These are phyloP conservation scores for Volvox africanus DNA, from an alignment of 139 green algal genomes.

Conservation along the genomic window DNA sequence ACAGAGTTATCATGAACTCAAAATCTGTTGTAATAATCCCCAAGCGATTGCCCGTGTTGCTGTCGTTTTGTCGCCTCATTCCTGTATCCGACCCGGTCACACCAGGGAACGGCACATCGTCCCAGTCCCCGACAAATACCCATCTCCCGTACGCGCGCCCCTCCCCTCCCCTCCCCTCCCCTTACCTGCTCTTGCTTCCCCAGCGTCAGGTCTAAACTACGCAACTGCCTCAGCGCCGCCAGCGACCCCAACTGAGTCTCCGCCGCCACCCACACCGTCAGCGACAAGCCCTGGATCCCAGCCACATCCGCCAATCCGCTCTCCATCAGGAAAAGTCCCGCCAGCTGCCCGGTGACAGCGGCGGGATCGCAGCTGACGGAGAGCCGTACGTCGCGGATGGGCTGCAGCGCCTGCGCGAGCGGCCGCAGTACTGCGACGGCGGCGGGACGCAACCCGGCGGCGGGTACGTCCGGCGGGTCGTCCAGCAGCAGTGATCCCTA, in stretches of 20 bases:
- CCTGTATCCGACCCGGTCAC: no score
- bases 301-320: background rate
- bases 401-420: background rate
- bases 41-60: no score
- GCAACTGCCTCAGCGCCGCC: slow-evolving; percentile 30
- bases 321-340: slow-evolving; percentile 27
- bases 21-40: no score
- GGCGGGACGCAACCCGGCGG: slow-evolving; percentile 16
- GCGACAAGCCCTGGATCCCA: background rate
- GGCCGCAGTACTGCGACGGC: slow-evolving; percentile 21
- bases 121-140: no score
- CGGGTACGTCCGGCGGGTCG: slow-evolving; percentile 22
- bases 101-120: no score
- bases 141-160: no score
- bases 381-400: background rate
- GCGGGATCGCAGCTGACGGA: slow-evolving; percentile 25
- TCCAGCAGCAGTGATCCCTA: slow-evolving; percentile 15
- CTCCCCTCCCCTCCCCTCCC: background rate
- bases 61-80: no score
- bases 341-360: slow-evolving; percentile 40
- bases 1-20: no score
- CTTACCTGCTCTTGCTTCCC: slow-evolving; percentile 44
- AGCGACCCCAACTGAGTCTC: slow-evolving; percentile 35
- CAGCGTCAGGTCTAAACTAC: slow-evolving; percentile 40
- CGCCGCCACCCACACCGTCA: slow-evolving; percentile 43